phyloP scores from a whole-genome alignment of 495 filamentous ascomycete species.

The Aspergillus baeticus region DNA sequence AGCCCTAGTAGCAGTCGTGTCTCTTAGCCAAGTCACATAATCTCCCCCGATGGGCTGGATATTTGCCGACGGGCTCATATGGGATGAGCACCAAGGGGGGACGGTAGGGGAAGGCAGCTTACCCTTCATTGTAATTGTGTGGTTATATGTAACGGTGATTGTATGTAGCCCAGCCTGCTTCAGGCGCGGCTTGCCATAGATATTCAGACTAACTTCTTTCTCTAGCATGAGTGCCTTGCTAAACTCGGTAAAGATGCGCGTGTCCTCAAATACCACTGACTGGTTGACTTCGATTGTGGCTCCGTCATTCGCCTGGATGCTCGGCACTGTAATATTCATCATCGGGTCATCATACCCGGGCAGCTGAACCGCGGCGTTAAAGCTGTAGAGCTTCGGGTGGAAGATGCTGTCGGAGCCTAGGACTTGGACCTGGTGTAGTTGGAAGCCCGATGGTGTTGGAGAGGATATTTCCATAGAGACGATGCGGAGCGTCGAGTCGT shows the following conservation, averaged over 20 bases:
- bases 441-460: neutral
- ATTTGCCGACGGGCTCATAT: no score
- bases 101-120: neutral
- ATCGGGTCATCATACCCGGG: neutral
- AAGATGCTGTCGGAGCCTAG: neutral
- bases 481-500: neutral
- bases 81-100: no score
- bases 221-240: neutral
- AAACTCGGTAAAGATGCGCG: neutral
- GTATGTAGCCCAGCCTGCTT: constrained; percentile 1
- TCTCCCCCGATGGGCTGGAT: no score
- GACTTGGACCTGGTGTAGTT: neutral
- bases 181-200: neutral
- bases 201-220: neutral
- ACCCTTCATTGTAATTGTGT: constrained; percentile 1
- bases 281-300: no score
- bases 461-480: neutral
- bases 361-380: neutral
- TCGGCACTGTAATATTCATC: no score
- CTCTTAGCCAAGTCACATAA: no score
- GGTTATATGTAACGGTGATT: neutral
- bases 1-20: neutral
- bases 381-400: neutral
- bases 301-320: no score
- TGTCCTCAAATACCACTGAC: no score